Percentiles rank a stretch among this genome's conserved stretches.
These are phyloP conservation scores for Pseudogymnoascus sp. DNA, from an alignment of 2,329 filamentous ascomycete species.

Conservation along the genomic window DNA sequence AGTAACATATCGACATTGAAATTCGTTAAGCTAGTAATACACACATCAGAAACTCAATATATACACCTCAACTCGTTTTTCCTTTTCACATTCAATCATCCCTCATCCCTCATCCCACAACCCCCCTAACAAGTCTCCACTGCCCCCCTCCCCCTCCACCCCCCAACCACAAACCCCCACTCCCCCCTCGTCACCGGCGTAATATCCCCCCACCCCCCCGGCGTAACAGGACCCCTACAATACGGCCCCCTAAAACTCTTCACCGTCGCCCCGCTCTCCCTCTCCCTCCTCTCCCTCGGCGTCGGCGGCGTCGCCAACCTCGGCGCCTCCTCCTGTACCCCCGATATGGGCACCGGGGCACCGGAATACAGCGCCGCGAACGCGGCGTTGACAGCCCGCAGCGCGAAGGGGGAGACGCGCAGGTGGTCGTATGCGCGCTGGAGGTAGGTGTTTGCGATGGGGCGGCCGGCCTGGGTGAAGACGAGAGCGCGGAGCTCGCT, in stretches of 20 bases:
- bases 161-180: constrained; percentile 51
- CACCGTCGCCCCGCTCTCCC: constrained; percentile 10
- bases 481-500: constrained; percentile 54
- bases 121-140: constrained; percentile 41
- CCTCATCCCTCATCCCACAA: background rate
- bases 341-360: constrained; percentile 37
- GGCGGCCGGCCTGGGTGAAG: constrained; percentile 41
- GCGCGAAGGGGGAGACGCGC: constrained; percentile 40
- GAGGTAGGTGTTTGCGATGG: constrained; percentile 43
- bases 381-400: constrained; percentile 47
- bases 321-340: constrained; percentile 28
- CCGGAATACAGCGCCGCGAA: constrained; percentile 51
- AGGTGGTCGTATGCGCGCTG: constrained; percentile 49
- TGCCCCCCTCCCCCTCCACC: constrained; percentile 37
- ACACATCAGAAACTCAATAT: background rate
- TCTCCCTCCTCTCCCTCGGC: constrained; percentile 17
- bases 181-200: constrained; percentile 54
- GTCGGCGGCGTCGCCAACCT: constrained; percentile 17
- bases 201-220: constrained; percentile 53
- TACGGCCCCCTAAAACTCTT: constrained; percentile 22
- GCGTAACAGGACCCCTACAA: constrained; percentile 43
- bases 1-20: background rate
- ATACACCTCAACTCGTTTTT: background rate
- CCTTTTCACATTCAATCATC: background rate
- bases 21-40: constrained; percentile 5